A percentile compares a stretch with the other conserved stretches of the same genome.
phyloP scores from a whole-genome alignment of 345 rosid species.

The Cardiospermum halicacabum region DNA sequence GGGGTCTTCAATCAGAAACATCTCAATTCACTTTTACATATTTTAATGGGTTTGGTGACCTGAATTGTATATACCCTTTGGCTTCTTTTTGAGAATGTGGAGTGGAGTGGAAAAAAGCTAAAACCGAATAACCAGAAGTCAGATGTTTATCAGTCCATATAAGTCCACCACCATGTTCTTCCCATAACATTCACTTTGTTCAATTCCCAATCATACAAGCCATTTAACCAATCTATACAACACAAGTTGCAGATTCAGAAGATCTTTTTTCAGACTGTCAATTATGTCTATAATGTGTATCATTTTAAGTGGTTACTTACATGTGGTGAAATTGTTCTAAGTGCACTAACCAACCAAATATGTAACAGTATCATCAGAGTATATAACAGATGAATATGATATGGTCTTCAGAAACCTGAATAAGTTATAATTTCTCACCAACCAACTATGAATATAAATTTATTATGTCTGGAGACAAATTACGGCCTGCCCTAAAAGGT shows the following conservation, averaged over 20 bases:
- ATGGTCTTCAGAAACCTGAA: neutral
- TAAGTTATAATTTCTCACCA: neutral
- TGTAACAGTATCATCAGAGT: no score
- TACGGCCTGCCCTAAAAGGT: constrained; percentile 6
- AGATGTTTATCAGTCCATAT: constrained; percentile 18
- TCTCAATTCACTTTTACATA: constrained; percentile 10
- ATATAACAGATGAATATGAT: neutral
- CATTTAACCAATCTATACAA: neutral
- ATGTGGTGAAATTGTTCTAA: neutral
- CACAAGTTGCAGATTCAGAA: no score
- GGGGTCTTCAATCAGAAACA: constrained; percentile 11
- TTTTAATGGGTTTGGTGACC: constrained; percentile 25
- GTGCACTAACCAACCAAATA: neutral
- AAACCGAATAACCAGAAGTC: constrained; percentile 26
- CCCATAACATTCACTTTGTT: constrained; percentile 45
- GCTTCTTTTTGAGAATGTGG: constrained; percentile 34
- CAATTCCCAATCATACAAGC: constrained; percentile 25
- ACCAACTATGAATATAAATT: neutral
- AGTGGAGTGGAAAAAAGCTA: constrained; percentile 36
- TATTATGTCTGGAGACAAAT: constrained; percentile 1
- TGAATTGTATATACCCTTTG: constrained; percentile 20
- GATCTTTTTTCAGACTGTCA: neutral
- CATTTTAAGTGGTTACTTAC: neutral
- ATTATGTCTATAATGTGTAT: neutral
- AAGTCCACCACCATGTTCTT: constrained; percentile 41